A percentile compares a stretch with the other conserved stretches of the same genome.
These are phyloP conservation scores for Discostella pseudostelligera DNA, from an alignment of 108 stramenopile genomes.

Conservation along the genomic window DNA sequence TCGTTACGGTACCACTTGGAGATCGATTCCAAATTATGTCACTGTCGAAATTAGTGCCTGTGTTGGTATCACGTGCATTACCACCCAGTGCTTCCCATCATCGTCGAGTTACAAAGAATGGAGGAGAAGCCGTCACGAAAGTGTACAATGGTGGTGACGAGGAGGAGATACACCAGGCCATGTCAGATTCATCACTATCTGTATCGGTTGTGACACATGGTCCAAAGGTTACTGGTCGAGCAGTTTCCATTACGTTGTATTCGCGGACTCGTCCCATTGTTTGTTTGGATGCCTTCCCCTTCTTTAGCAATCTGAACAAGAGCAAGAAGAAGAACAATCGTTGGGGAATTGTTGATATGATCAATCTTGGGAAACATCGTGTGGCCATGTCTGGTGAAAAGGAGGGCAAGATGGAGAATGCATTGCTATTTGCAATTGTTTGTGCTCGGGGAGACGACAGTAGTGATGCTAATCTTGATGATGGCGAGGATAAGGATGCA, in stretches of 20 bases:
- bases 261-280: slow-evolving; percentile 56
- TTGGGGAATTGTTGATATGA: slow-evolving; percentile 69
- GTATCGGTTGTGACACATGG: slow-evolving; percentile 63
- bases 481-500: slow-evolving; percentile 6
- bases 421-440: slow-evolving; percentile 60
- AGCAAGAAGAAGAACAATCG: neutral
- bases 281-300: slow-evolving; percentile 46
- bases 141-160: slow-evolving; percentile 6
- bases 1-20: slow-evolving; percentile 65
- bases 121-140: neutral
- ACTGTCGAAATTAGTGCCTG: slow-evolving; percentile 66
- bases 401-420: slow-evolving; percentile 73
- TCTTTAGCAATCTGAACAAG: slow-evolving; percentile 10
- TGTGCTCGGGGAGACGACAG: slow-evolving; percentile 40
- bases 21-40: slow-evolving; percentile 79
- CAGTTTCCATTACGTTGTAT: slow-evolving; percentile 54
- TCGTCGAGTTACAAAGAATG: slow-evolving; percentile 4
- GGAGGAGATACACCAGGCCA: slow-evolving; percentile 47
- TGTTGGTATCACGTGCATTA: slow-evolving; percentile 67
- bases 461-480: neutral
- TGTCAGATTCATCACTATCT: slow-evolving; percentile 70
- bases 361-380: slow-evolving; percentile 66
- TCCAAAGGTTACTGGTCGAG: slow-evolving; percentile 26
- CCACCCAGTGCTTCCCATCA: slow-evolving; percentile 34
- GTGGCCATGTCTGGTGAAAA: slow-evolving; percentile 47